Base-by-base conservation (phyloP, 2,329 filamentous ascomycete genomes). In the Cladophialophora bantiana region DNA sequence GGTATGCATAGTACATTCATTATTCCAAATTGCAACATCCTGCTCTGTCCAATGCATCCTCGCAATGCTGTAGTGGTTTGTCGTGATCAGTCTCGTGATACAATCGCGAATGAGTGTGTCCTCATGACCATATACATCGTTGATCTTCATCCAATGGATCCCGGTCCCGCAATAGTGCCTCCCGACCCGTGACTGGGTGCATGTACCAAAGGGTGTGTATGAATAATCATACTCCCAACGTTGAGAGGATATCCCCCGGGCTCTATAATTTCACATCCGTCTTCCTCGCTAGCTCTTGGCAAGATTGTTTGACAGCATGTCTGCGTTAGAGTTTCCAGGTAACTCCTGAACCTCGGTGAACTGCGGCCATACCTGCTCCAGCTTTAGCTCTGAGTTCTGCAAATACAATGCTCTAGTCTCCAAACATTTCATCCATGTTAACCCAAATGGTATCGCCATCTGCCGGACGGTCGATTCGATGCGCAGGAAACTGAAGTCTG, bases 401-500 rank as follows among this genome's bases (percentile, higher is more conserved):
- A 42, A n/a, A 12, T n/a, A n/a, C 10, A 42, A 2, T 12, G 2
- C 4, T 42, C 4, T n/a, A 4, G 12, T 42, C 40, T 12, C 10
- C 40, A 2, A 12, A 42, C 40, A 42, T 42, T 42, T 42, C 40
- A 42, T 42, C 2, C 40, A 42, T 42, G 40, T 2, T 42, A n/a
- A 42, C 40, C 40, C 3, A 42, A 42, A 42, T 2, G 3, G 2
- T 42, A n/a, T 42, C 2, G 12, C 40, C 40, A n/a, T 4, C 40
- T 12, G 40, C 3, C n/a, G 40, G 3, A n/a, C 40, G 4, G 40
- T 42, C 2, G 40, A 42, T 42, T 42, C 3, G 2, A 42, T 42
- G n/a, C 40, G 40, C 10, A 42, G 40, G n/a, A 42, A 42, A 42
- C 40, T 42, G 40, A 42, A 42, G 40, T 42, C 40, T 42, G 40